A percentile compares a stretch with the other conserved stretches of the same genome.
Conservation (phyloP, 2,329 filamentous ascomycete genomes). For the Bipolaris oryzae region DNA sequence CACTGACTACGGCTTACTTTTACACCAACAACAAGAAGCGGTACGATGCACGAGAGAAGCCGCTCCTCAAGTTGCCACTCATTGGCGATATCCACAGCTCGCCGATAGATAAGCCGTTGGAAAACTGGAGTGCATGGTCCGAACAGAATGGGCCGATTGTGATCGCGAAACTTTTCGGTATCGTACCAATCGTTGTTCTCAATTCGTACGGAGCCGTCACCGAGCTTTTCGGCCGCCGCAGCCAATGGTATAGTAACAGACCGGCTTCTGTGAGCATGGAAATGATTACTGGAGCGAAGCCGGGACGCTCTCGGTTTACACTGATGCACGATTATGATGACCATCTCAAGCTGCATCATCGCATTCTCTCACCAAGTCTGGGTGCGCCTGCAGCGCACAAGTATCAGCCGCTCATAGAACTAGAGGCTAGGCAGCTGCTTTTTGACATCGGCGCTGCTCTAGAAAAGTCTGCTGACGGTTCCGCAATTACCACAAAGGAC, state of each 20-base stretch:
- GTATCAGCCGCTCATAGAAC: slow-evolving; percentile 15
- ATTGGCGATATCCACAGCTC: slow-evolving; percentile 17
- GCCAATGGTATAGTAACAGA: slow-evolving; percentile 18
- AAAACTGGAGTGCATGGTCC: slow-evolving; percentile 16
- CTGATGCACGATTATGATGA: slow-evolving; percentile 21
- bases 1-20: slow-evolving; percentile 6
- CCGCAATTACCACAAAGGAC: slow-evolving; percentile 9
- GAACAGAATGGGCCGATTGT: slow-evolving; percentile 13
- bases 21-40: slow-evolving; percentile 4
- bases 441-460: slow-evolving; percentile 9
- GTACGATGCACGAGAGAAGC: slow-evolving; percentile 1
- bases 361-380: slow-evolving; percentile 16
- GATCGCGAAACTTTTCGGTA: slow-evolving; percentile 11
- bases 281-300: slow-evolving; percentile 16
- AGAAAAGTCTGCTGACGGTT: slow-evolving; percentile 5
- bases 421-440: slow-evolving; percentile 16
- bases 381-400: slow-evolving; percentile 11
- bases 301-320: slow-evolving; percentile 15
- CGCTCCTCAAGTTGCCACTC: slow-evolving; percentile 15
- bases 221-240: slow-evolving; percentile 18
- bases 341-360: slow-evolving; percentile 16
- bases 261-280: slow-evolving; percentile 19
- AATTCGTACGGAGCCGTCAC: slow-evolving; percentile 18
- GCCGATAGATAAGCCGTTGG: slow-evolving; percentile 11
- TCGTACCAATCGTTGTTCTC: slow-evolving; percentile 17